Conservation (phyloP, 1,139 yeast species). For the Sugiyamaella grinbergsii region DNA sequence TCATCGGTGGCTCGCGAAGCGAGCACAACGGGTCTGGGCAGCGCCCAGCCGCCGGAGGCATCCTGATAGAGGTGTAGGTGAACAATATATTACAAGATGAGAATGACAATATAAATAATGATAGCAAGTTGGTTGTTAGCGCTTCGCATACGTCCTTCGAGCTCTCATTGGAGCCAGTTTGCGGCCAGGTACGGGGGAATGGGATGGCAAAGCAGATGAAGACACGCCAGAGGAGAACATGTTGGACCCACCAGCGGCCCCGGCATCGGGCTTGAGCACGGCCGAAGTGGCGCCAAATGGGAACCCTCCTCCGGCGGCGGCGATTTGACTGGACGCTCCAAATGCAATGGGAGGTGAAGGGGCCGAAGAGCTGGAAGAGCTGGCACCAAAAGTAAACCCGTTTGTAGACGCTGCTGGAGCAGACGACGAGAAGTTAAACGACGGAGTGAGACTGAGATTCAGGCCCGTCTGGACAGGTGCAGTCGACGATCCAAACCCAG, state of each 20-base stretch:
- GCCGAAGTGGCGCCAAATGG: conserved; percentile 18
- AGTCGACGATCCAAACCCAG: conserved; percentile 1
- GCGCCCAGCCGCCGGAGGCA: conserved; percentile 7
- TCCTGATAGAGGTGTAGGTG: too few relatives aligned
- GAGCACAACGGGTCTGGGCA: too few relatives aligned
- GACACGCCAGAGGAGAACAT: conserved; percentile 17
- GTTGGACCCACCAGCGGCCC: conserved; percentile 1
- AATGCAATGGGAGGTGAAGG: conserved; percentile 4
- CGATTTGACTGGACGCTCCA: conserved; percentile 1
- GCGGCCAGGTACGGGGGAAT: conserved; percentile 17
- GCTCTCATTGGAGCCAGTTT: conserved; percentile 17
- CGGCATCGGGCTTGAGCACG: not conserved
- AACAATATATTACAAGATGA: conserved; percentile 10
- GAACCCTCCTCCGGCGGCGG: conserved; percentile 9
- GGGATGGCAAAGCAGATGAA: not conserved
- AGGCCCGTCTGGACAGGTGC: not conserved
- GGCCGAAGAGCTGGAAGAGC: conserved; percentile 1
- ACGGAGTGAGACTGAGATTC: conserved; percentile 8
- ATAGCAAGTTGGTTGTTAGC: conserved; percentile 3
- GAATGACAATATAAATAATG: conserved; percentile 2
- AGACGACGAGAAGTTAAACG: conserved; percentile 6
- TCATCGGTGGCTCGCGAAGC: too few relatives aligned
- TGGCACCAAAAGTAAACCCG: conserved; percentile 4
- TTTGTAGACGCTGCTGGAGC: conserved; percentile 1
- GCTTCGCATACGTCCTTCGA: conserved; percentile 10